Evolutionary conservation across 495 filamentous ascomycete genomes (phyloP).

Genomic region (Aspergillus nanangensis): DNA sequence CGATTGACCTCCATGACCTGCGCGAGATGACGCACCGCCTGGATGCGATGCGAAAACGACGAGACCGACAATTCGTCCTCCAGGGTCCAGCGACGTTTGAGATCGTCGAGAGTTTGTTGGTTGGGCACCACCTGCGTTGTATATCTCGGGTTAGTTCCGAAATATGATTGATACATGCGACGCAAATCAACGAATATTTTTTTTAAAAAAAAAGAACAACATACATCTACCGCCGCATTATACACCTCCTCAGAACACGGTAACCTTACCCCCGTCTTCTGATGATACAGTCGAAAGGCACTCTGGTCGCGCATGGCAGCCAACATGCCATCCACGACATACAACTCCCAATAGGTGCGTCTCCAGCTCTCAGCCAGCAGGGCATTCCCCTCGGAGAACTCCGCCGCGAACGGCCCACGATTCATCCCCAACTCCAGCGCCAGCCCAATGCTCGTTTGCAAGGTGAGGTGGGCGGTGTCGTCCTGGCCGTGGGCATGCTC

Average conservation of each 20-base stretch:
- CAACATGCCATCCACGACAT: constrained; percentile 56
- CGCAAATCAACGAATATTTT: too few species aligned
- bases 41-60: constrained; percentile 29
- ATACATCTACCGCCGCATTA: constrained; percentile 6
- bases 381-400: constrained; percentile 30
- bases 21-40: constrained; percentile 59
- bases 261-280: constrained; percentile 24
- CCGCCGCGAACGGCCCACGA: constrained; percentile 36
- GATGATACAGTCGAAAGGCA: constrained; percentile 27
- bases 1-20: constrained; percentile 53
- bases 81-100: constrained; percentile 10
- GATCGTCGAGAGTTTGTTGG: constrained; percentile 7
- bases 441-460: constrained; percentile 56
- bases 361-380: constrained; percentile 71
- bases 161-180: not conserved
- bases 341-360: constrained; percentile 81
- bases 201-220: not conserved
- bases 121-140: constrained; percentile 2
- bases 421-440: constrained; percentile 69
- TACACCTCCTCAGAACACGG: constrained; percentile 19
- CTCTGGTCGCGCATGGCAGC: constrained; percentile 23
- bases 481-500: constrained; percentile 63
- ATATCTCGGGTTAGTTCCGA: not conserved
- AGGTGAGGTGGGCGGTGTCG: constrained; percentile 52
- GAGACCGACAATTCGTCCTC: constrained; percentile 10